phyloP scores from a whole-genome alignment of 1,139 yeast genomes.

The Kodamaea derodonti region DNA sequence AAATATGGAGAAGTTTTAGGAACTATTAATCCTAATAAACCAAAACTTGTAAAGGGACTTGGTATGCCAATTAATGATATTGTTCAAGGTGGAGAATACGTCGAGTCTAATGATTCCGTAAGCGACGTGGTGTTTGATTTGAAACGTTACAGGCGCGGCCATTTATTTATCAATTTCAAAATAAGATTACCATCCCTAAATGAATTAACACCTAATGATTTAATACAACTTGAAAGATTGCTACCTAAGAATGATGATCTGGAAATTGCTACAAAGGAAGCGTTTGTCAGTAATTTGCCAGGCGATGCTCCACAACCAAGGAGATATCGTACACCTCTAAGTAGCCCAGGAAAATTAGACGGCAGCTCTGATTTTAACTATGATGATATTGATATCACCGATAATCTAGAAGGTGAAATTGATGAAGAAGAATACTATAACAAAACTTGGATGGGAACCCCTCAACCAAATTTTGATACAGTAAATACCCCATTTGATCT shows the following conservation, averaged over 20 bases:
- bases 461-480: constrained; percentile 4
- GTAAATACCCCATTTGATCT: constrained; percentile 3
- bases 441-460: constrained; percentile 16
- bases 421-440: constrained; percentile 24
- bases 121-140: constrained; percentile 19
- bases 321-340: neutral
- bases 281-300: neutral
- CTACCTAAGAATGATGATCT: constrained; percentile 18
- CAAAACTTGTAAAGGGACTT: constrained; percentile 45
- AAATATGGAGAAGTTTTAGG: constrained; percentile 47
- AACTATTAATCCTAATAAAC: constrained; percentile 39
- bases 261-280: neutral
- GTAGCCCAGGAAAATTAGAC: constrained; percentile 4
- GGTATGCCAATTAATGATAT: constrained; percentile 65
- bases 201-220: constrained; percentile 25
- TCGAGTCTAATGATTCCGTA: constrained; percentile 15
- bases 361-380: constrained; percentile 18
- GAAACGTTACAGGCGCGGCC: constrained; percentile 28
- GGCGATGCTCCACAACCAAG: neutral
- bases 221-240: constrained; percentile 19
- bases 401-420: constrained; percentile 21
- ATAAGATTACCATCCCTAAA: constrained; percentile 31
- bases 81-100: constrained; percentile 24
- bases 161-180: constrained; percentile 40
- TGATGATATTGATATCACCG: constrained; percentile 24